phyloP scores from a whole-genome alignment of 768 basidiomycete genomes.

The Auriculariales sp. region DNA sequence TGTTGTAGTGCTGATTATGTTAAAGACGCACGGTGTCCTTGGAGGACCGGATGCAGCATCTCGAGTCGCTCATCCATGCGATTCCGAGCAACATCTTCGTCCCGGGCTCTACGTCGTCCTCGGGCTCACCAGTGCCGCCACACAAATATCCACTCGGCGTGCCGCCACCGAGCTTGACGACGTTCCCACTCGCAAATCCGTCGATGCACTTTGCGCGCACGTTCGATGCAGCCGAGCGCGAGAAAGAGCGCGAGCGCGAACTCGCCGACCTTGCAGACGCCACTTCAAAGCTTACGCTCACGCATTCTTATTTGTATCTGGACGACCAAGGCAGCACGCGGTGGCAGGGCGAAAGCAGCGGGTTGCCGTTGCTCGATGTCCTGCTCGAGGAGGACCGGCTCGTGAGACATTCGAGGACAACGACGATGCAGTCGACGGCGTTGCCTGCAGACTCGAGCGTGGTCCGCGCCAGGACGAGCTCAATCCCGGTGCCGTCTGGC shows the following conservation, averaged over 20 bases:
- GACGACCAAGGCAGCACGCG: constrained; percentile 79
- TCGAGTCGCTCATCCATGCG: constrained; percentile 72
- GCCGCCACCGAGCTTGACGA: constrained; percentile 65
- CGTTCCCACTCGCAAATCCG: constrained; percentile 68
- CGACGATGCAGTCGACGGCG: constrained; percentile 10
- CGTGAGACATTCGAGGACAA: constrained; percentile 6
- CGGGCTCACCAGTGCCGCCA: no score
- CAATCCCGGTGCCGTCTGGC: constrained; percentile 81
- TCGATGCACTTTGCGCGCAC: constrained; percentile 42
- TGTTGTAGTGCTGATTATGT: background rate
- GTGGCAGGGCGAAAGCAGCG: constrained; percentile 90
- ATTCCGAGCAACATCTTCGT: constrained; percentile 72
- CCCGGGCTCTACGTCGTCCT: constrained; percentile 19
- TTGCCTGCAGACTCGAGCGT: constrained; percentile 39
- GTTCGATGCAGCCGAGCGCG: constrained; percentile 14
- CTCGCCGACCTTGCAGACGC: constrained; percentile 41
- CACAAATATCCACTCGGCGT: constrained; percentile 38
- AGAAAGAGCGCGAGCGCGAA: constrained; percentile 3
- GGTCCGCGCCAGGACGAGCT: constrained; percentile 51
- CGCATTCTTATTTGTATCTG: constrained; percentile 72
- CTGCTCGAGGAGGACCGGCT: constrained; percentile 39
- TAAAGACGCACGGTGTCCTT: constrained; percentile 63
- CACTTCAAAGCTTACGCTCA: constrained; percentile 45
- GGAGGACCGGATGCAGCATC: constrained; percentile 79
- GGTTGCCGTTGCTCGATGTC: constrained; percentile 74